Evolutionary conservation across 148 eudicot species (phyloP).

Genomic region (Spergularia marina): DNA sequence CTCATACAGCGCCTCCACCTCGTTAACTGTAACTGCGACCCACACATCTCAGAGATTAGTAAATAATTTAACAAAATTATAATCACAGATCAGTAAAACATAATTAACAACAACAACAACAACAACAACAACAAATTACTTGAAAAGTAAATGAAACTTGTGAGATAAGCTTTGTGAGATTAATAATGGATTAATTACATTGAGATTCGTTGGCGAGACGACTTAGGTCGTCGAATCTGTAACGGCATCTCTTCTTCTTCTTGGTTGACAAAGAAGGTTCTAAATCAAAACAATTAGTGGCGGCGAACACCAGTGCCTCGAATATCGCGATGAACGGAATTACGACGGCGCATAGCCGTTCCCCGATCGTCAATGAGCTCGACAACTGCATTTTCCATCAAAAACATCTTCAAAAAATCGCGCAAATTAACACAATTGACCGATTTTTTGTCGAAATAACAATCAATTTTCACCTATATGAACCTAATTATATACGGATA

Average conservation of each 20-base stretch:
- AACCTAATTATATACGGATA: no score
- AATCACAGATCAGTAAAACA: not conserved
- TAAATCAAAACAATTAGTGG: slow-evolving; percentile 37
- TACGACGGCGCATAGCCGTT: slow-evolving; percentile 42
- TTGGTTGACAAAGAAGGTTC: not conserved
- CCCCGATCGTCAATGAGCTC: slow-evolving; percentile 41
- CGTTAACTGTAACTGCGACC: slow-evolving; percentile 72
- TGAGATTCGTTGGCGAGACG: slow-evolving; percentile 49
- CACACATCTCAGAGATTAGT: not conserved
- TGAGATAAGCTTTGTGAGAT: not conserved
- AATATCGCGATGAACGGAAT: slow-evolving; percentile 44
- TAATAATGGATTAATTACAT: slow-evolving; percentile 29
- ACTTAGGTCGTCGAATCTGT: slow-evolving; percentile 26
- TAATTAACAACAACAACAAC: not conserved
- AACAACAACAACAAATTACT: not conserved
- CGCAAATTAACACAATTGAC: no score
- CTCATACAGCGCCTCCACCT: slow-evolving; percentile 84
- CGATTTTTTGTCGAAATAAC: no score
- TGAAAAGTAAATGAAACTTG: not conserved
- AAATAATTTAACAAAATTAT: not conserved
- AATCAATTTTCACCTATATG: no score
- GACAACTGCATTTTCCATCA: slow-evolving; percentile 30
- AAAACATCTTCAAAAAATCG: no score
- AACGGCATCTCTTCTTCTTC: slow-evolving; percentile 6
- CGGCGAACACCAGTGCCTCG: slow-evolving; percentile 39